A percentile compares a stretch with the other conserved stretches of the same genome.
phyloP scores from a whole-genome alignment of 495 filamentous ascomycete genomes.

The Penicillium bovifimosum region DNA sequence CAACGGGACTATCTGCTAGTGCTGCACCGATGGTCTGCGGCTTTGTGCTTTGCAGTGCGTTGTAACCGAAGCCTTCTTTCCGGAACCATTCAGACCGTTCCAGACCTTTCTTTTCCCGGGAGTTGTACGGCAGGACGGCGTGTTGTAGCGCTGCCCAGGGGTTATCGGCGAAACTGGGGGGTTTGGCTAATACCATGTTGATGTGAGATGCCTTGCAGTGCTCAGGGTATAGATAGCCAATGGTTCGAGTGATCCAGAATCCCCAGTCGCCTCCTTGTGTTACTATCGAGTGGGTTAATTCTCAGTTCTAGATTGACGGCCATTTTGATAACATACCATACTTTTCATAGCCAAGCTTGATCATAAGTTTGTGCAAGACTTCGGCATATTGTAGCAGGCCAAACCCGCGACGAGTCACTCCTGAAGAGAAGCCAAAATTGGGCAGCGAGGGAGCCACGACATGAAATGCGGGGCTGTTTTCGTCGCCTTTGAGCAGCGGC shows the following conservation, averaged over 20 bases:
- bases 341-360: slow-evolving; percentile 55
- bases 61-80: slow-evolving; percentile 51
- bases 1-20: slow-evolving; percentile 56
- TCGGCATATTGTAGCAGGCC: slow-evolving; percentile 57
- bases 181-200: slow-evolving; percentile 49
- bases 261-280: slow-evolving; percentile 68
- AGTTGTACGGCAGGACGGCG: slow-evolving; percentile 19
- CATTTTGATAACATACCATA: slow-evolving; percentile 44
- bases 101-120: slow-evolving; percentile 37
- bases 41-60: slow-evolving; percentile 50
- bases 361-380: slow-evolving; percentile 60
- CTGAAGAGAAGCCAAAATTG: slow-evolving; percentile 39
- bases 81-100: slow-evolving; percentile 47
- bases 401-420: slow-evolving; percentile 43
- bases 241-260: slow-evolving; percentile 52
- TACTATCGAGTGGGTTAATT: slow-evolving; percentile 23
- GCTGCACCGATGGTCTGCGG: slow-evolving; percentile 57
- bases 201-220: slow-evolving; percentile 59
- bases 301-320: not conserved
- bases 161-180: slow-evolving; percentile 14
- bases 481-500: slow-evolving; percentile 21
- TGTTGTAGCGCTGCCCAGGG: slow-evolving; percentile 23
- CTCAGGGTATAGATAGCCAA: slow-evolving; percentile 52
- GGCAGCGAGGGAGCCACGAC: slow-evolving; percentile 42
- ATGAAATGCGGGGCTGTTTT: slow-evolving; percentile 32